phyloP scores from a whole-genome alignment of 192 early-diverging fungal species.

The Umbelopsis ramanniana region DNA sequence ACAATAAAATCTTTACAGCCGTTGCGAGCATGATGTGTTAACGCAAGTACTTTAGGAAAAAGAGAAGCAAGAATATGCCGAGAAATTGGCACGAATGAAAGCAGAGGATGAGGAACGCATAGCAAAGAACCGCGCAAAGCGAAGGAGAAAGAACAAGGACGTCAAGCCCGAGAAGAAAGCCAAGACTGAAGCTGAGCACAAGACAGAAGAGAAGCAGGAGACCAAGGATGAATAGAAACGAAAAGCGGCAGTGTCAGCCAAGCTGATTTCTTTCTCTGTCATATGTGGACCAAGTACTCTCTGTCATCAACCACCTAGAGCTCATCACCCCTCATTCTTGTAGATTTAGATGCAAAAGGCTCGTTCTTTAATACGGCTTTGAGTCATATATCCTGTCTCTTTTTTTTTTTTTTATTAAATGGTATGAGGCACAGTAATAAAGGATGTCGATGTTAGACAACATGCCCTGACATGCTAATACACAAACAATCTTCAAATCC shows the following conservation, averaged over 20 bases:
- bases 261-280: too few relatives aligned
- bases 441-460: too few relatives aligned
- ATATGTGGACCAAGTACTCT: too few relatives aligned
- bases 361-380: background rate
- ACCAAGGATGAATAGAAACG: background rate
- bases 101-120: slow-evolving; percentile 80
- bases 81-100: slow-evolving; percentile 58
- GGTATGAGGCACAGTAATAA: too few relatives aligned
- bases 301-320: background rate
- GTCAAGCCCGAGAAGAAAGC: slow-evolving; percentile 35
- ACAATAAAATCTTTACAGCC: background rate
- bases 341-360: too few relatives aligned
- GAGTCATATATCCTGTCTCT: too few relatives aligned
- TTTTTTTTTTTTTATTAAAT: too few relatives aligned
- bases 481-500: too few relatives aligned
- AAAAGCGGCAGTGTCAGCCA: background rate
- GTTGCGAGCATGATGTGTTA: background rate
- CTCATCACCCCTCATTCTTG: background rate
- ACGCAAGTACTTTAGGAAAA: slow-evolving; percentile 46
- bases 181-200: background rate
- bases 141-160: slow-evolving; percentile 63
- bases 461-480: too few relatives aligned
- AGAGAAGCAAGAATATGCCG: slow-evolving; percentile 63
- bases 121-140: slow-evolving; percentile 86
- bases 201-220: background rate